Evolutionary conservation across 768 basidiomycete species (phyloP).

Genomic region (Pisolithus sp.): DNA sequence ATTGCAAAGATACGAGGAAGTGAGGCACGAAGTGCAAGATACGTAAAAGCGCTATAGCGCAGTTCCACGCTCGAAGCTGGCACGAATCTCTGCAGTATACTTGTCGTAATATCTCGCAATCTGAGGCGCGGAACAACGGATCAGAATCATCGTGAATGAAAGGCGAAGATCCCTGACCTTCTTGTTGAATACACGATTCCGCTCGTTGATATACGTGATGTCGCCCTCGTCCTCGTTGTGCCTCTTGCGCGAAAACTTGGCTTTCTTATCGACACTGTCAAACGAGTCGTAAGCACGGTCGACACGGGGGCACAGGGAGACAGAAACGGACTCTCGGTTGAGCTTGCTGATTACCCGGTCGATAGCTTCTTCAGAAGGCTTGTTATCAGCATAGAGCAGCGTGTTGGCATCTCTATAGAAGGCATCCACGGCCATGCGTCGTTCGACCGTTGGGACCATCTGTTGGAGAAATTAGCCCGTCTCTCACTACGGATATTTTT

Average conservation of each 20-base stretch:
- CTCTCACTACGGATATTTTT: not conserved
- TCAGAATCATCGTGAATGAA: too few species aligned
- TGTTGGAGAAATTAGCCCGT: constrained; percentile 19
- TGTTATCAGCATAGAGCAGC: constrained; percentile 89
- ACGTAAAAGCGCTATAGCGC: constrained; percentile 43
- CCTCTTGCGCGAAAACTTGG: constrained; percentile 84
- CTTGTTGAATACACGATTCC: constrained; percentile 84
- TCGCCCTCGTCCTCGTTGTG: constrained; percentile 92
- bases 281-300: constrained; percentile 1
- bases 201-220: constrained; percentile 98
- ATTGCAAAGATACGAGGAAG: too few species aligned
- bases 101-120: constrained; percentile 81
- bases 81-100: constrained; percentile 92
- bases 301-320: not conserved
- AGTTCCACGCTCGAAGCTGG: constrained; percentile 96
- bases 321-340: constrained; percentile 75
- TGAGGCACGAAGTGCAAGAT: too few species aligned
- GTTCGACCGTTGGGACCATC: constrained; percentile 50
- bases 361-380: constrained; percentile 92
- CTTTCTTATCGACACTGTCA: constrained; percentile 78
- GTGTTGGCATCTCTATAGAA: constrained; percentile 93
- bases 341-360: constrained; percentile 88
- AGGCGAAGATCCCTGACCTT: too few species aligned
- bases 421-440: constrained; percentile 66
- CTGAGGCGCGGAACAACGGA: too few species aligned